Base-by-base conservation (phyloP, 116 monocot genomes). In the Dioscorea cayenensis region DNA sequence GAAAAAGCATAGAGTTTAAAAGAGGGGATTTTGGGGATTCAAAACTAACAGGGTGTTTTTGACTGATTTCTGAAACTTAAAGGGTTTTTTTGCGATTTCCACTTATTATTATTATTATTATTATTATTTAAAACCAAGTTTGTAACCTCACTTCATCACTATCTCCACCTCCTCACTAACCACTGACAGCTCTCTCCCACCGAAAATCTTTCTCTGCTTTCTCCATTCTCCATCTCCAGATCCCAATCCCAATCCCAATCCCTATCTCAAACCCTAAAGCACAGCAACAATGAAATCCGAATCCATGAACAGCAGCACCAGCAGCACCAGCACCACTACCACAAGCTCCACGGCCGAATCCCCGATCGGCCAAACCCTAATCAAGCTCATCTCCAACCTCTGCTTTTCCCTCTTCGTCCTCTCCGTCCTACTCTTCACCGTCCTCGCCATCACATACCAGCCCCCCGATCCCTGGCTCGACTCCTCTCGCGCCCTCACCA, bases 391-490 rank as follows among this genome's bases (percentile, higher is more conserved):
- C 51, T 62, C 81, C 75, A 92, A 92, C 64, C 74, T 88, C 25
- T 85, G 87, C 81, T 92, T 92, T 77, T 85, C 87, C 65, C 23
- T 79, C 79, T 92, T 92, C 83, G 91, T 88, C 29, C 38, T 92
- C 61, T 72, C 83, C 49, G 91, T 92, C 35, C 83, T 92, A 29
- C 73, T 88, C 69, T 78, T 92, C 81, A 92, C 91, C 36, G 91
- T 88, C 81, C 76, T 88, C 71, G 91, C 88, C 77, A 74, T 92
- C 63, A 92, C 91, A 65, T 92, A 92, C 88, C 88, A 92, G 49
- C 88, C 88, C 28, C 83, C 91, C 17, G 91, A 92, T 63, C 91
- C 91, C 49, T 92, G 91, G 91, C 72, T 92, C 61, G 76, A 87
- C 72, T 83, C 82, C 55, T 63, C 76, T 64, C 64, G 67, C 71